Evolutionary conservation across 257 asterid genomes (phyloP).

Genomic region (Petunia secreta): DNA sequence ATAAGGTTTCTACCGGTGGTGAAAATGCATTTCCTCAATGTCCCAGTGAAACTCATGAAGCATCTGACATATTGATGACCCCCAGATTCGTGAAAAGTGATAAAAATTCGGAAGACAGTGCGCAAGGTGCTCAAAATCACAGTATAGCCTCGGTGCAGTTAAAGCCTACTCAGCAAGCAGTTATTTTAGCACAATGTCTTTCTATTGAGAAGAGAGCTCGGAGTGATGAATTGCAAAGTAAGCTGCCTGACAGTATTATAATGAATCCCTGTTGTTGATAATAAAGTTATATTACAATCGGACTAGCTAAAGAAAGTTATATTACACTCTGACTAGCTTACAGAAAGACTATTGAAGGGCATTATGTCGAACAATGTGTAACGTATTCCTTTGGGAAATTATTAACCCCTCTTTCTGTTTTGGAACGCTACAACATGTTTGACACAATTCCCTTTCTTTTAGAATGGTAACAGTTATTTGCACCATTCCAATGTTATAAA

Average conservation of each 20-base stretch:
- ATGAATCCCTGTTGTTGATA: conserved; percentile 16
- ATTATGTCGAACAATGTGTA: not conserved
- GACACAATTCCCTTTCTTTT: not conserved
- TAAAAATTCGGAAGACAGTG: conserved; percentile 39
- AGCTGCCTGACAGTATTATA: conserved; percentile 25
- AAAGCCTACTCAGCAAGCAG: conserved; percentile 77
- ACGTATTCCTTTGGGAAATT: conserved; percentile 22
- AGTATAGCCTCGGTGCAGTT: conserved; percentile 51
- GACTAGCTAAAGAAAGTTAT: not conserved
- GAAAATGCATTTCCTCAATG: conserved; percentile 42
- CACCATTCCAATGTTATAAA: too few species aligned
- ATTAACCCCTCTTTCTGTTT: not conserved
- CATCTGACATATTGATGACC: conserved; percentile 78
- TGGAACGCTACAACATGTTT: conserved; percentile 5
- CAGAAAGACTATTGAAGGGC: conserved; percentile 2
- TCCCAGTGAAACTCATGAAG: conserved; percentile 62
- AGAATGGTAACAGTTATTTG: too few species aligned
- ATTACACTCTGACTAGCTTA: not conserved
- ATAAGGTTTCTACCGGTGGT: conserved; percentile 30
- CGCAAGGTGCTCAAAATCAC: conserved; percentile 40
- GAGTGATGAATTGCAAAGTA: conserved; percentile 81
- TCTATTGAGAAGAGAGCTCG: conserved; percentile 69
- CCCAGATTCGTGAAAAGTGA: conserved; percentile 66
- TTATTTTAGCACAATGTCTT: conserved; percentile 75
- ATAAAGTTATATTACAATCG: not conserved